A percentile compares a stretch with the other conserved stretches of the same genome.
Evolutionary conservation across 2,329 filamentous ascomycete species (phyloP).

Genomic region (Trichoderma guizhouense): DNA sequence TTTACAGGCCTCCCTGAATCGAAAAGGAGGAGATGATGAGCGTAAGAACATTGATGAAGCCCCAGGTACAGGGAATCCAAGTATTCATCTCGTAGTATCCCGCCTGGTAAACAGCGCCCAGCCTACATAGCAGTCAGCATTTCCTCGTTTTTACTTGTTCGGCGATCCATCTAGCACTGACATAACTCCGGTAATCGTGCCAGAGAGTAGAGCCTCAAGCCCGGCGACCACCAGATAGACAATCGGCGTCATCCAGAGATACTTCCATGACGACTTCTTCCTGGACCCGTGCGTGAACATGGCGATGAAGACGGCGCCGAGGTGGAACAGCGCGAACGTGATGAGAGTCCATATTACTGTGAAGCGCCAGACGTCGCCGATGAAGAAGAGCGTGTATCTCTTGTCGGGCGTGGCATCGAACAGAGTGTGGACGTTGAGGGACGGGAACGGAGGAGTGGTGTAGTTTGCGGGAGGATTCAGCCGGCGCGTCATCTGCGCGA

Average conservation of each 20-base stretch:
- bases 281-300: slow-evolving; percentile 64
- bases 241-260: slow-evolving; percentile 69
- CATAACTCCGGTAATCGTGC: slow-evolving; percentile 78
- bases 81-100: slow-evolving; percentile 90
- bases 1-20: slow-evolving; percentile 81
- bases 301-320: slow-evolving; percentile 68
- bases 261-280: slow-evolving; percentile 54
- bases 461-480: slow-evolving; percentile 50
- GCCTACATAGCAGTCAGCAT: slow-evolving; percentile 41
- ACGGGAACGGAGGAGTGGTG: slow-evolving; percentile 69
- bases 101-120: slow-evolving; percentile 75
- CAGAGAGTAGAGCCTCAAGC: slow-evolving; percentile 73
- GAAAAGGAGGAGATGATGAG: slow-evolving; percentile 85
- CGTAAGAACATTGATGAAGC: slow-evolving; percentile 75
- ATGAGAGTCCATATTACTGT: slow-evolving; percentile 84
- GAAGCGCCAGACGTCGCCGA: slow-evolving; percentile 80
- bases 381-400: slow-evolving; percentile 63
- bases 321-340: slow-evolving; percentile 70
- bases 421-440: slow-evolving; percentile 70
- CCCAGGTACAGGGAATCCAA: slow-evolving; percentile 91
- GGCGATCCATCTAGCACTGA: slow-evolving; percentile 42
- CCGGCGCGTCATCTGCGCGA: slow-evolving; percentile 25
- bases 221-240: slow-evolving; percentile 69
- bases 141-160: neutral
- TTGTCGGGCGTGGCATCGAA: slow-evolving; percentile 41